These are phyloP conservation scores for Hippophae tibetana DNA, from an alignment of 306 rosid genomes.

Conservation along the genomic window DNA sequence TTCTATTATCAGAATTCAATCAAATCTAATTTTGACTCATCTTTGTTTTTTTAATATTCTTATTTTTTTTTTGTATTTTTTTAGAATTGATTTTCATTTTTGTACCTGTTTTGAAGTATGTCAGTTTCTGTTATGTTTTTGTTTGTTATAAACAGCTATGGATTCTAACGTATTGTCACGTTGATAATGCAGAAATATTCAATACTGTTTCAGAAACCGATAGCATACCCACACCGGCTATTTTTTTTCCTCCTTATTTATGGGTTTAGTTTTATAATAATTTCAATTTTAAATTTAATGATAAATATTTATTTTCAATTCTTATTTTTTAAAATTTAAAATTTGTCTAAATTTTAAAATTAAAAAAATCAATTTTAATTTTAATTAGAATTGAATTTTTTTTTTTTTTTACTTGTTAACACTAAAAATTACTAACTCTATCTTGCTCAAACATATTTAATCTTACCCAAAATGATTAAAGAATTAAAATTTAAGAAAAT, in stretches of 20 bases:
- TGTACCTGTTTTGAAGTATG: slow-evolving; percentile 10
- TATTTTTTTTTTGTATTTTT: neutral
- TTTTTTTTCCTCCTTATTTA: neutral
- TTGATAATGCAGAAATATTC: slow-evolving; percentile 8
- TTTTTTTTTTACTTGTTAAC: too few relatives aligned
- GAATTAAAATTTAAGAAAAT: too few relatives aligned
- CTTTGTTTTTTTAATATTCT: neutral
- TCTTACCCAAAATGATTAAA: too few relatives aligned
- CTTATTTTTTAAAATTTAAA: too few relatives aligned
- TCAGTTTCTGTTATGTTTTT: slow-evolving; percentile 17
- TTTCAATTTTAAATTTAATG: too few relatives aligned
- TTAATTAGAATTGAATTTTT: too few relatives aligned
- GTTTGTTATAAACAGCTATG: slow-evolving; percentile 19
- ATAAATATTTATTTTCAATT: too few relatives aligned
- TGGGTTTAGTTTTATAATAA: neutral
- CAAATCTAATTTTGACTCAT: neutral
- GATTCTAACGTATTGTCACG: slow-evolving; percentile 9
- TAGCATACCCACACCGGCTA: neutral
- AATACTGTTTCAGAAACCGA: slow-evolving; percentile 18
- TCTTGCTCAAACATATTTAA: too few relatives aligned
- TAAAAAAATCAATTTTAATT: too few relatives aligned
- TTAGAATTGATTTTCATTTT: slow-evolving; percentile 1
- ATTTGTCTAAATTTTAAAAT: too few relatives aligned
- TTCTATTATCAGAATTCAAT: too few relatives aligned
- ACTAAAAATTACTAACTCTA: too few relatives aligned